Conservation (phyloP, 139 green algal genomes). For the Astrephomene gubernaculifera region DNA sequence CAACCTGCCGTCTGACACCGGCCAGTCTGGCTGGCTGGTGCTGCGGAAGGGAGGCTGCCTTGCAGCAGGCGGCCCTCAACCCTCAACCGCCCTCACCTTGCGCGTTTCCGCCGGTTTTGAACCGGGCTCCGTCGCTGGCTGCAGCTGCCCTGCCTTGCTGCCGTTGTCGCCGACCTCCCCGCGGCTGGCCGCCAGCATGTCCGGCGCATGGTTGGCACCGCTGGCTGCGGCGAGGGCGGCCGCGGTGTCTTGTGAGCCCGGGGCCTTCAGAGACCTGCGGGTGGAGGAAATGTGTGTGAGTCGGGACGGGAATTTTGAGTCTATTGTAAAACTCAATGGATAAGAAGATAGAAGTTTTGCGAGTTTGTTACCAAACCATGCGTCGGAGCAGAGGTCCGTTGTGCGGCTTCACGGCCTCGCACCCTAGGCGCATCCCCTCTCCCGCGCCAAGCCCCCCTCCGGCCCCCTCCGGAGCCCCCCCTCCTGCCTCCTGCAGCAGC, state of each 20-base stretch:
- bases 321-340: not conserved
- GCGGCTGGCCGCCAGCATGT: not conserved
- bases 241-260: too few relatives aligned
- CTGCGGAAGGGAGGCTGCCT: not conserved
- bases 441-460: not conserved
- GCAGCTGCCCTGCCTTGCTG: not conserved
- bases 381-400: not conserved
- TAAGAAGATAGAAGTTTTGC: not conserved
- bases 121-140: too few relatives aligned
- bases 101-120: slow-evolving; percentile 10
- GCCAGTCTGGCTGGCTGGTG: not conserved
- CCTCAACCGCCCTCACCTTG: not conserved
- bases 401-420: not conserved
- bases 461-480: not conserved
- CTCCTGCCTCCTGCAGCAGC: too few relatives aligned
- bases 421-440: not conserved
- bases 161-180: not conserved
- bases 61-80: not conserved
- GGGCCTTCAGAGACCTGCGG: not conserved
- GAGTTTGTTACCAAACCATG: not conserved
- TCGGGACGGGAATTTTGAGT: too few relatives aligned
- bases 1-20: not conserved
- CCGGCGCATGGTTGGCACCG: not conserved
- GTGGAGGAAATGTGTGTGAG: not conserved
- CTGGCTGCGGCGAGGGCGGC: too few relatives aligned